phyloP scores from a whole-genome alignment of 2,329 filamentous ascomycete species.

The Pestalotiopsis sp. region DNA sequence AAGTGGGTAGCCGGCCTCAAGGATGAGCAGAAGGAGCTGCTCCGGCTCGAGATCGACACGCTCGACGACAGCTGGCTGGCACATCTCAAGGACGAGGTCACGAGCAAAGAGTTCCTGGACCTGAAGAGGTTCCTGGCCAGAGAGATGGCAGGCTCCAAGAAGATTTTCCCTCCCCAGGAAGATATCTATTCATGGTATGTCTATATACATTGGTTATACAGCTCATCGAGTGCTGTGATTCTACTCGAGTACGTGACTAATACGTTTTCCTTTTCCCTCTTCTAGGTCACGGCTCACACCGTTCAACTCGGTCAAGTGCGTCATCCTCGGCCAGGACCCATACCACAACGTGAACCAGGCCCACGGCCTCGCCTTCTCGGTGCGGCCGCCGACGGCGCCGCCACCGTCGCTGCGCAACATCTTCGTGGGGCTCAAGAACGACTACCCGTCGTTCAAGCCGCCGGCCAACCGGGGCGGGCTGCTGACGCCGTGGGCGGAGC shows the following conservation, averaged over 20 bases:
- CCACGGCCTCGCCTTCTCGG: conserved; percentile 93
- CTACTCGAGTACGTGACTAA: neutral
- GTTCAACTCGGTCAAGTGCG: conserved; percentile 82
- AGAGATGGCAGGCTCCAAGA: conserved; percentile 72
- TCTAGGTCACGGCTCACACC: conserved; percentile 90
- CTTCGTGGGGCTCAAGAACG: conserved; percentile 82
- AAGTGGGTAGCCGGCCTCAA: conserved; percentile 84
- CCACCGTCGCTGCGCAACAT: conserved; percentile 93
- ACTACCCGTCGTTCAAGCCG: conserved; percentile 77
- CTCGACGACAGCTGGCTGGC: conserved; percentile 90
- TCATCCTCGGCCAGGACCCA: conserved; percentile 94
- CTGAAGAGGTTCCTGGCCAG: conserved; percentile 84
- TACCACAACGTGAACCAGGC: conserved; percentile 97
- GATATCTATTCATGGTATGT: conserved; percentile 93
- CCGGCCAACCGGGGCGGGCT: conserved; percentile 80
- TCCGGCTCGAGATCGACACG: conserved; percentile 89
- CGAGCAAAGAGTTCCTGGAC: conserved; percentile 76
- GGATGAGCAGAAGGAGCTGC: conserved; percentile 76
- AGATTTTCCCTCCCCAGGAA: conserved; percentile 81
- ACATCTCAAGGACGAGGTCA: conserved; percentile 83
- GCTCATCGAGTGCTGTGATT: neutral
- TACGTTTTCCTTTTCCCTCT: neutral
- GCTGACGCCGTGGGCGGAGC: conserved; percentile 90
- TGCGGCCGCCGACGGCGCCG: conserved; percentile 82
- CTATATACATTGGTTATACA: neutral